A percentile compares a stretch with the other conserved stretches of the same genome.
Evolutionary conservation across 164 flowering plant species (phyloP).

Genomic region (Liquidambar formosana): DNA sequence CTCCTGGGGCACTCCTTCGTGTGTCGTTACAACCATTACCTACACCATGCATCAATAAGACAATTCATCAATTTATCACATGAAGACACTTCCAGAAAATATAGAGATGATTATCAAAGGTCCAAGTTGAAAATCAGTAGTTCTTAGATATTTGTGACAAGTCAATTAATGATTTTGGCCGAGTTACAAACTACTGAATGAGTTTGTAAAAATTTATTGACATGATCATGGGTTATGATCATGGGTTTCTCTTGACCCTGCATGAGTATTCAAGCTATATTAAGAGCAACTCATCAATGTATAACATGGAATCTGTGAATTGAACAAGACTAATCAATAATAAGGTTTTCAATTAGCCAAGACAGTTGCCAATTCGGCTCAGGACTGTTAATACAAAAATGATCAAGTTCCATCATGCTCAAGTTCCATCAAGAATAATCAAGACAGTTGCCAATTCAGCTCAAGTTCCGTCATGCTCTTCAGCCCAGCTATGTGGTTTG

Average conservation of each 20-base stretch:
- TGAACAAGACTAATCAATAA: not conserved
- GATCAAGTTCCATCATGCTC: not conserved
- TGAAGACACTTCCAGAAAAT: not conserved
- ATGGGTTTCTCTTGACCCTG: not conserved
- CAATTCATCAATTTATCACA: not conserved
- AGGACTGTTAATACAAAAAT: not conserved
- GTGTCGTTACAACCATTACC: slow-evolving; percentile 99
- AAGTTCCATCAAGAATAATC: not conserved
- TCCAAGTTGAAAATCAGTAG: no score
- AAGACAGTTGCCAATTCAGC: not conserved
- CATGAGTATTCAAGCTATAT: not conserved
- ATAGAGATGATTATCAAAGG: not conserved
- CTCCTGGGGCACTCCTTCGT: slow-evolving; percentile 95
- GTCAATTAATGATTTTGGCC: not conserved
- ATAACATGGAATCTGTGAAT: not conserved
- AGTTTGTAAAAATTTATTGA: not conserved
- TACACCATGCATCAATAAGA: slow-evolving; percentile 26
- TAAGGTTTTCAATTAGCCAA: not conserved
- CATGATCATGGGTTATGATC: not conserved
- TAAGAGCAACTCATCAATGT: not conserved
- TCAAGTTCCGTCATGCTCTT: not conserved
- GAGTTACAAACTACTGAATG: not conserved
- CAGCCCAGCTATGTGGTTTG: not conserved
- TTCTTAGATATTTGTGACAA: not conserved
- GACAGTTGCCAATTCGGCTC: not conserved